Base-by-base conservation (phyloP, 768 basidiomycete species). In the Kockovaella imperatae region DNA sequence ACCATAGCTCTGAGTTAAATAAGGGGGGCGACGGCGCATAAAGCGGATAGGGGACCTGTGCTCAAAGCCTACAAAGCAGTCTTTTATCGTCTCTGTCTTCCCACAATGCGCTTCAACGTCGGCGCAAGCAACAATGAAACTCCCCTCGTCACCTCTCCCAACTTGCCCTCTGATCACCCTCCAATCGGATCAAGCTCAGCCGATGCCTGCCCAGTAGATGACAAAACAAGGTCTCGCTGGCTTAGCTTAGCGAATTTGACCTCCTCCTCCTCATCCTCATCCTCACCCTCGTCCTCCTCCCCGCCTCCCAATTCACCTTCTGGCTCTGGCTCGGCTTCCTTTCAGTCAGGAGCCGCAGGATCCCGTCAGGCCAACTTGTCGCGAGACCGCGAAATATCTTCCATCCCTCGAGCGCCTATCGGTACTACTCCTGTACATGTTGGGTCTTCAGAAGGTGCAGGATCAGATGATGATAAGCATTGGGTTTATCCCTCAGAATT, bases 401-500 rank as follows among this genome's bases (percentile, higher is more conserved):
- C 87, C 23, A 97, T 97, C 67, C 93, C 93, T 15, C 80, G 82
- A 60, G 59, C 60, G 31, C 41, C 62, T 36, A 29, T 32, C 11
- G 31, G 36, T 20, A 50, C 36, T 45, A 42, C 21, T 29, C 39
- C 49, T 42, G 56, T 17, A 49, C 52, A 25, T 49, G 50, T 15
- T 48, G 45, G 35, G 8, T 18, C 49, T 10, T 46, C 45, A 29
- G 54, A 50, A 25, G 68, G 74, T 8, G n/a, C 39, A 11, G 42
- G 28, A 4, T 18, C 30, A 10, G 56, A 54, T 30, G 18, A 18
- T 41, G 77, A 64, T 17, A 57, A 77, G 35, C 83, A 88, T 48
- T 99, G 95, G 95, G 86, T 95, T 40, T 99, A 99, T 72, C 95
- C 95, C 20, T 96, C 93, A 17, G 88, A 96, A 68, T 81, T 85